phyloP scores from a whole-genome alignment of 768 basidiomycete species.

The Mycena polygramma region DNA sequence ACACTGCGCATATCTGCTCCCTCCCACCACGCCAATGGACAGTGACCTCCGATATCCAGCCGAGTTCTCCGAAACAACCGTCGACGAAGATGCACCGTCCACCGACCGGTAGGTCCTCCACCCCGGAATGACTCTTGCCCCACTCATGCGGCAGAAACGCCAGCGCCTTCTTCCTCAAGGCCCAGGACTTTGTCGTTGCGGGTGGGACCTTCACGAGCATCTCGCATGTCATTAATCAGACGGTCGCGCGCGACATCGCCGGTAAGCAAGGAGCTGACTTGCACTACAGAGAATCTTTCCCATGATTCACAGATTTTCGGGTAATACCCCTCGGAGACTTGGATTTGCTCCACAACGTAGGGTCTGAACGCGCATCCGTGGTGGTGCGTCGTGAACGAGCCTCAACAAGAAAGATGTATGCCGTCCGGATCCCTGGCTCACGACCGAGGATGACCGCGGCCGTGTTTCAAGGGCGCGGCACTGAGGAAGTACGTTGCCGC shows the following conservation, averaged over 20 bases:
- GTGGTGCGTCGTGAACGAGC: background rate
- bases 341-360: background rate
- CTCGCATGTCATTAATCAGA: too few species aligned
- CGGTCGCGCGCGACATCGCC: background rate
- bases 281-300: background rate
- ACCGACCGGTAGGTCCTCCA: too few species aligned
- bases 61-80: too few species aligned
- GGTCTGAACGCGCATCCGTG: background rate
- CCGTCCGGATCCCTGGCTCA: background rate
- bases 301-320: background rate
- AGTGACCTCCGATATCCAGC: too few species aligned
- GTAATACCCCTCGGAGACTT: slow-evolving; percentile 19
- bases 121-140: too few species aligned
- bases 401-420: background rate
- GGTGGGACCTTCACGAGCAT: background rate
- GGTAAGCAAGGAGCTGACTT: background rate
- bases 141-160: too few species aligned
- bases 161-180: background rate
- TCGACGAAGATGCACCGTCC: too few species aligned
- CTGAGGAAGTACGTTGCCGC: slow-evolving; percentile 2
- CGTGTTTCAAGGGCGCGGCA: slow-evolving; percentile 4
- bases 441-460: slow-evolving; percentile 1
- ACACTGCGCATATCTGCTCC: too few species aligned
- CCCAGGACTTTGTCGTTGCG: background rate
- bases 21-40: too few species aligned